Base-by-base conservation (phyloP, 805 yeast genomes). In the Cephaloascus fragrans region DNA sequence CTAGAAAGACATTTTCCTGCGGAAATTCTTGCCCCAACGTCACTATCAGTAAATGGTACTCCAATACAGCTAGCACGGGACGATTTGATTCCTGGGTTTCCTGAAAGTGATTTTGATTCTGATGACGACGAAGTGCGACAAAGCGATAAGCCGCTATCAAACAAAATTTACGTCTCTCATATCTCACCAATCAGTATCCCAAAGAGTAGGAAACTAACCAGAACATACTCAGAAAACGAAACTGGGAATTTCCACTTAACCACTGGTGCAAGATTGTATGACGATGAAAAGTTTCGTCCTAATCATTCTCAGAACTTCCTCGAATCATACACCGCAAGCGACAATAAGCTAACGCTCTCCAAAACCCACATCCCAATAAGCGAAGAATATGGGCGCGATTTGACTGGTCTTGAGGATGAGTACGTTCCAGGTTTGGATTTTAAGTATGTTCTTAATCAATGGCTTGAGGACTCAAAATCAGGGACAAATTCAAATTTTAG, bases 361-460 rank as follows among this genome's bases (percentile, higher is more conserved):
- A 32, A 40, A 39, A 28, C 38, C 37, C 36, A 35, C 46, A n/a
- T 28, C 40, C 26, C 42, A 29, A 29, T 34, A 26, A 19, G 36
- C 4, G 17, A 35, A 16, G 28, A 19, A 31, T 41, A 44, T n/a
- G 44, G 46, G 31, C 46, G 46, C 34, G 39, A 38, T 3, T 45
- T 51, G 29, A 50, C 41, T 26, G 88, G 86, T 1, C 61, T 82
- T 46, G 82, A 78, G 49, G 90, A 83, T 53, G 93, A 84, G 50
- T 83, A 83, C 49, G 71, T 84, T 14, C 90, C 90, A 0, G 84
- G 80, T 36, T 62, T 83, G 20, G 79, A 79, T 47, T 80, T 78
- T 44, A 61, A 55, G n/a, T 67, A 71, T 19, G 56, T 60, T 50
- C 45, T 75, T 1, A 55, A 61, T 37, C 61, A 63, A 39, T 78